Percentiles rank a stretch among this genome's conserved stretches.
Evolutionary conservation across 2,329 filamentous ascomycete genomes (phyloP).

Genomic region (Pseudogymnoascus sp.): DNA sequence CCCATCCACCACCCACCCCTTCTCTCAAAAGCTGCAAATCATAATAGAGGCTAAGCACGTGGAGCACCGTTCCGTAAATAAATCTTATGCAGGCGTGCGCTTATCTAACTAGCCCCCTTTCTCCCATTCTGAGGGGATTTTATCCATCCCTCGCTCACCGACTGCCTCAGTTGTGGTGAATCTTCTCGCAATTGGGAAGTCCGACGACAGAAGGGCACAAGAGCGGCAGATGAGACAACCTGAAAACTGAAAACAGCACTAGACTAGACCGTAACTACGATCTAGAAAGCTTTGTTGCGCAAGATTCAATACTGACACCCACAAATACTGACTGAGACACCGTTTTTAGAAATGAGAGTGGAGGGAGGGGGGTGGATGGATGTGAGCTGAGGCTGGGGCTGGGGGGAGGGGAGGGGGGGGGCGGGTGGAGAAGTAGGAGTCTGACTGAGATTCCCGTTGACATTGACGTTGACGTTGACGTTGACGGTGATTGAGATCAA

Average conservation of each 20-base stretch:
- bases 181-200: constrained; percentile 6
- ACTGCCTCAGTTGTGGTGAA: constrained; percentile 1
- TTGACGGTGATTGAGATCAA: neutral
- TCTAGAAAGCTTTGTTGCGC: constrained; percentile 4
- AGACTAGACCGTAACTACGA: neutral
- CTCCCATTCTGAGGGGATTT: neutral
- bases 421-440: neutral
- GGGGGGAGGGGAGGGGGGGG: neutral
- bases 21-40: neutral
- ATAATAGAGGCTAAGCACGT: constrained; percentile 5
- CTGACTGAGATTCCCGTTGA: neutral
- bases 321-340: constrained; percentile 1
- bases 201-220: neutral
- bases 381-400: neutral
- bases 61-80: constrained; percentile 3
- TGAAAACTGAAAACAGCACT: constrained; percentile 3
- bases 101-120: constrained; percentile 1
- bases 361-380: neutral
- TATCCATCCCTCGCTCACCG: constrained; percentile 1
- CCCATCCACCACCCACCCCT: neutral
- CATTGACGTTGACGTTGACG: neutral
- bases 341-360: constrained; percentile 2
- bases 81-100: constrained; percentile 3
- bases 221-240: constrained; percentile 1
- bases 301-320: constrained; percentile 7